Evolutionary conservation across 805 yeast genomes (phyloP).

Genomic region (Yarrowia yakushimensis): DNA sequence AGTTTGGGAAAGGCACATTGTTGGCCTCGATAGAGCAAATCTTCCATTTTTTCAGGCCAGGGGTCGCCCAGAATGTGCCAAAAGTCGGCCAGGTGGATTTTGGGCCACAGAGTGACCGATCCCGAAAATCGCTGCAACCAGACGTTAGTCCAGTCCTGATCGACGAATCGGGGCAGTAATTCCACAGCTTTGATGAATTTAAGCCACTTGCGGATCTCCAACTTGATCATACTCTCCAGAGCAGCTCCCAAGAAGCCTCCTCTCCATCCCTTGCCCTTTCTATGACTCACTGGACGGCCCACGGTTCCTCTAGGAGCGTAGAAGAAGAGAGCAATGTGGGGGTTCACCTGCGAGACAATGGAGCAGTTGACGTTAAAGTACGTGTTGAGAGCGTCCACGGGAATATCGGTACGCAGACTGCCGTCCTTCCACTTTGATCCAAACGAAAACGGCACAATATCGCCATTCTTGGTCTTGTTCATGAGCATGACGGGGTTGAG

Average conservation of each 20-base stretch:
- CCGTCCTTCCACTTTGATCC: conserved; percentile 81
- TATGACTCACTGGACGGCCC: conserved; percentile 69
- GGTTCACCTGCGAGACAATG: conserved; percentile 77
- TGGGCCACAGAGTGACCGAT: conserved; percentile 73
- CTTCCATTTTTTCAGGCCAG: conserved; percentile 50
- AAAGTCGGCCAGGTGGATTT: conserved; percentile 56
- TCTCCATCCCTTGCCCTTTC: conserved; percentile 55
- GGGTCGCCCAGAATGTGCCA: conserved; percentile 68
- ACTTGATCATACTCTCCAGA: conserved; percentile 61
- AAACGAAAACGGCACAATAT: conserved; percentile 62
- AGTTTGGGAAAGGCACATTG: conserved; percentile 62
- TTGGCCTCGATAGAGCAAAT: conserved; percentile 61
- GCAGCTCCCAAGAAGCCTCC: conserved; percentile 79
- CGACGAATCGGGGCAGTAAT: conserved; percentile 61
- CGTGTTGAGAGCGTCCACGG: conserved; percentile 66
- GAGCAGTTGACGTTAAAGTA: conserved; percentile 74
- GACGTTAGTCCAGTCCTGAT: conserved; percentile 77
- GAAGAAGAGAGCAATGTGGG: conserved; percentile 71
- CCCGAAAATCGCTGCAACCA: conserved; percentile 75
- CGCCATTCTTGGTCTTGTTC: conserved; percentile 52
- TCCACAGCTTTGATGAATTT: conserved; percentile 62
- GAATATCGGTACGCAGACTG: conserved; percentile 72
- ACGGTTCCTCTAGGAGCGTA: conserved; percentile 78
- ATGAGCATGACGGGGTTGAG: conserved; percentile 74
- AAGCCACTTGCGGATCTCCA: conserved; percentile 76